A percentile compares a stretch with the other conserved stretches of the same genome.
phyloP scores from a whole-genome alignment of 805 yeast species.

The Candida verbasci region DNA sequence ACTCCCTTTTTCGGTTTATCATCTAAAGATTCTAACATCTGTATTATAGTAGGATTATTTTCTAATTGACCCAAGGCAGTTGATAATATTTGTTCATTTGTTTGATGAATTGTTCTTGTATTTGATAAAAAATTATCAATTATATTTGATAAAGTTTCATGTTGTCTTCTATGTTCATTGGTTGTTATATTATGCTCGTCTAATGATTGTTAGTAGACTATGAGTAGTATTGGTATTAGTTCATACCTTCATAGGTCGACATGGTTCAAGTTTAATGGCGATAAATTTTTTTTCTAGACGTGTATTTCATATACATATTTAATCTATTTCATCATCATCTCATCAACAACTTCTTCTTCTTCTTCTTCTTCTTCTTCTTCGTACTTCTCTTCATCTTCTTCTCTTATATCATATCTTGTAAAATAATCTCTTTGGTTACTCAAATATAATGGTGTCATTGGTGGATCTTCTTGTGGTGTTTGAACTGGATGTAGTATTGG shows the following conservation, averaged over 20 bases:
- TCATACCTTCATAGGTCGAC: constrained; percentile 46
- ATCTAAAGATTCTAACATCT: constrained; percentile 6
- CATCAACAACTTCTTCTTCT: constrained; percentile 2
- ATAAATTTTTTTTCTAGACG: neutral
- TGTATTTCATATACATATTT: no score
- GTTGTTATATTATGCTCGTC: constrained; percentile 35
- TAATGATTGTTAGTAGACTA: constrained; percentile 17
- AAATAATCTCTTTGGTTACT: constrained; percentile 10
- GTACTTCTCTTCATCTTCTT: constrained; percentile 10
- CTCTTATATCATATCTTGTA: constrained; percentile 6
- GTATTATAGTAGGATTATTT: constrained; percentile 23
- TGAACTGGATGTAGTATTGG: constrained; percentile 38
- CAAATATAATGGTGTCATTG: constrained; percentile 40
- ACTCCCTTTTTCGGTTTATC: constrained; percentile 45
- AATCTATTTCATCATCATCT: no score
- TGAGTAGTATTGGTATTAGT: no score
- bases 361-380: neutral
- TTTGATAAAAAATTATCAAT: constrained; percentile 31
- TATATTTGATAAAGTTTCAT: constrained; percentile 28
- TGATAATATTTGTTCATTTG: constrained; percentile 17
- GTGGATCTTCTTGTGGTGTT: constrained; percentile 39
- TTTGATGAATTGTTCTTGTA: neutral
- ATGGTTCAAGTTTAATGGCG: constrained; percentile 12
- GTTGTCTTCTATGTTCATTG: constrained; percentile 15
- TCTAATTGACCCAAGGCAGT: constrained; percentile 28